A percentile compares a stretch with the other conserved stretches of the same genome.
Evolutionary conservation across 208 protist species (phyloP).

Genomic region (Leishmania gerbilli): DNA sequence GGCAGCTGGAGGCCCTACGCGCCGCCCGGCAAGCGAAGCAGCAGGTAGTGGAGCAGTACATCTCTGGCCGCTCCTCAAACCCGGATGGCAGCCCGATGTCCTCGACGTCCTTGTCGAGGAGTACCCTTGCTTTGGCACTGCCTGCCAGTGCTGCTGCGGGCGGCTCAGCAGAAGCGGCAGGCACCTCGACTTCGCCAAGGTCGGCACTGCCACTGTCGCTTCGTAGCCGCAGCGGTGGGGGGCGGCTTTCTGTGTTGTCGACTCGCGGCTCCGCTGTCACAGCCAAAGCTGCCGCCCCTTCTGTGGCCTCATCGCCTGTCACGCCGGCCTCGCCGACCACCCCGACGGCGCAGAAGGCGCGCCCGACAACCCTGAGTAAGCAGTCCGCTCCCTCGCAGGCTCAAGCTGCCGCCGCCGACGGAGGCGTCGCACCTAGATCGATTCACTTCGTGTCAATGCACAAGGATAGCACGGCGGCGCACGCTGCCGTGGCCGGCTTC

Average conservation of each 20-base stretch:
- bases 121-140: background rate
- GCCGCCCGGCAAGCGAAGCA: slow-evolving; percentile 64
- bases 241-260: background rate
- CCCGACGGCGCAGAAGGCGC: background rate
- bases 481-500: background rate
- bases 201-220: background rate
- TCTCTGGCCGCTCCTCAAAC: slow-evolving; percentile 10
- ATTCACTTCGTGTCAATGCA: background rate
- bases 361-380: background rate
- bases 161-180: background rate
- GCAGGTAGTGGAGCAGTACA: slow-evolving; percentile 46
- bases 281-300: background rate
- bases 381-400: background rate
- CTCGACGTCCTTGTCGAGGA: background rate
- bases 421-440: background rate
- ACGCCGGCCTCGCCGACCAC: background rate
- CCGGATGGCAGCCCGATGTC: background rate
- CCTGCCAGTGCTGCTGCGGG: background rate
- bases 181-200: background rate
- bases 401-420: background rate
- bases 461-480: background rate
- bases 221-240: background rate
- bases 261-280: background rate
- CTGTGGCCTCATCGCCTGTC: background rate
- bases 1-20: slow-evolving; percentile 60